Evolutionary conservation across 1,284 basidiomycete species (phyloP), one percentile per base, ranked within the genome.

Genomic region (Ustilago vetiveriae): DNA sequence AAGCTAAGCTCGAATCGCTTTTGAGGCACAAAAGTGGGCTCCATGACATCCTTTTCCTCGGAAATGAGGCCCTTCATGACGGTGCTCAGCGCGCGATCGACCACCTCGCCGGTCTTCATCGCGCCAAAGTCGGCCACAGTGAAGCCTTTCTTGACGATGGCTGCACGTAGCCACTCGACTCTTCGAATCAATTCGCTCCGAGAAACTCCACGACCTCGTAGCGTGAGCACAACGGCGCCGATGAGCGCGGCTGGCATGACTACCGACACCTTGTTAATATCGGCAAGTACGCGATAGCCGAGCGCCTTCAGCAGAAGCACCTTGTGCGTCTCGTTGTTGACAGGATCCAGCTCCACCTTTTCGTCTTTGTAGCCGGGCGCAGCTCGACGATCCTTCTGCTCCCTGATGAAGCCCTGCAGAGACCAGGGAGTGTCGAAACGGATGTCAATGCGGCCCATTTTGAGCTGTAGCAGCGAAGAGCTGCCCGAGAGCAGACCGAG

Each of bases 401-500:
- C 79, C 23, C 74, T 56, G 42, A 83, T 65, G 49, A 79, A 83
- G 14, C 60, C 72, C 10, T 69, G 71, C 10, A 83, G 72, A n/a
- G 79, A 82, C 74, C 82, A 83, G 3, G 82, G 82, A n/a, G 74
- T 71, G 53, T 83, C 72, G 70, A 83, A 83, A 39, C 82, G 79
- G 13, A 83, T 78, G 50, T 83, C 82, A 65, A 83, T 83, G 17
- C 82, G 57, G 6, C 81, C 81, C 69, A 82, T 73, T 53, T 82
- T 80, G 44, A 82, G 76, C 45, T 81, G 70, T 2, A 83, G 62
- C 19, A 83, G 39, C n/a, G 77, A 73, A 1, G 77, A 74, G 16
- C 74, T 76, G 38, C 79, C 82, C 23, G 72, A 65, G 3, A 83
- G 66, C 19, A 83, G 62, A 7, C 81, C 81, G 3, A 80, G 59